Evolutionary conservation across 1,284 basidiomycete genomes (phyloP), one percentile per base, ranked within the genome.

Genomic region (Acaromyces ingoldii): DNA sequence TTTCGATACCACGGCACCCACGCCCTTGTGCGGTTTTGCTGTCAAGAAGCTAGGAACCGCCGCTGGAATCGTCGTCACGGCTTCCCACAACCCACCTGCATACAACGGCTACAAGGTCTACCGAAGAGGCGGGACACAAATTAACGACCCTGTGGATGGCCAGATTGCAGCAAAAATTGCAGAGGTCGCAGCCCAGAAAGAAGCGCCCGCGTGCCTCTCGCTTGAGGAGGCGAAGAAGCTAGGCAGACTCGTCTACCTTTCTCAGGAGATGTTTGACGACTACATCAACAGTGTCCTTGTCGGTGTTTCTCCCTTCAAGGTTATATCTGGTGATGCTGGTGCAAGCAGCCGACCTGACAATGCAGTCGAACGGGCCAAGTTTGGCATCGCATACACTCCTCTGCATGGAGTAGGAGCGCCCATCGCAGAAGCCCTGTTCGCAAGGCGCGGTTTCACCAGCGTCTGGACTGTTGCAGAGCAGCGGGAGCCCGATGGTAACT

Each of bases 101-200:
- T 69, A 66, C 56, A 70, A 70, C 39, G 67, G 67, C 9, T 67
- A 67, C 62, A 67, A 67, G 46, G 55, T 70, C 15, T 70, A 68
- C 31, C 57, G 66, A 10, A 58, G 58, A 10, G 64, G 57, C 3
- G 67, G 63, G 1, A 65, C 63, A 0, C 67, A 70, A 52, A 70
- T 70, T 63, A 70, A 70, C 39, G 61, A 58, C 2, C 67, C 67
- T n/a, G 49, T 68, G 9, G 67, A 70, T 29, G 61, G 55, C 0
- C 57, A 57, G 10, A 70, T 70, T 29, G 65, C 67, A 3, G 52
- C 50, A 6, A 58, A 68, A 37, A 70, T 70, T 36, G 49, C 51
- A 30, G 49, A 55, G 26, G 43, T 68, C 10, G 65, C 67, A 1
- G 34, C 55, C 7, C 41, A 58, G 44, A 41, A 49, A 0, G 31